These are phyloP conservation scores for Vickermania ingenoplastis DNA, from an alignment of 208 protist genomes.

Conservation along the genomic window DNA sequence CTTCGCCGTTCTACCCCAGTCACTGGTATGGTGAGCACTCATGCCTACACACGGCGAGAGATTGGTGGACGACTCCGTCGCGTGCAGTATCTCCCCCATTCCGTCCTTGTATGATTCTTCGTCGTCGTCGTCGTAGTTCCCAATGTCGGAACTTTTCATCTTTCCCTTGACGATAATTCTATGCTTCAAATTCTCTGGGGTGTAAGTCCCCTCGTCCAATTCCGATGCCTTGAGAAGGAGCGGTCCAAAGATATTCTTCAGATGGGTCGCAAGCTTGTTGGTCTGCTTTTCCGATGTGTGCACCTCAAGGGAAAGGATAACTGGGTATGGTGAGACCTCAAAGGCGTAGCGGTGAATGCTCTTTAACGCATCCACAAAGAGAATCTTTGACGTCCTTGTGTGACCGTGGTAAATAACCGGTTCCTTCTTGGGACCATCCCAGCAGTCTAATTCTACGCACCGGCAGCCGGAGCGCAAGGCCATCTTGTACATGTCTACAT, in stretches of 20 bases:
- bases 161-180: slow-evolving; percentile 63
- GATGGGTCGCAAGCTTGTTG: slow-evolving; percentile 58
- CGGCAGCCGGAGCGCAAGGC: slow-evolving; percentile 63
- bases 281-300: slow-evolving; percentile 55
- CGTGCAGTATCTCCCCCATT: slow-evolving; percentile 5
- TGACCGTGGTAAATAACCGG: slow-evolving; percentile 80
- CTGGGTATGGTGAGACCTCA: slow-evolving; percentile 40
- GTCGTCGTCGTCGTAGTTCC: slow-evolving; percentile 17
- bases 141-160: slow-evolving; percentile 21
- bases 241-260: slow-evolving; percentile 40
- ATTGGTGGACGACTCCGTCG: slow-evolving; percentile 13
- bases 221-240: slow-evolving; percentile 38
- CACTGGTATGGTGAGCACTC: slow-evolving; percentile 26
- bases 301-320: slow-evolving; percentile 79
- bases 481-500: slow-evolving; percentile 53
- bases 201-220: slow-evolving; percentile 26
- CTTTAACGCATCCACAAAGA: slow-evolving; percentile 43
- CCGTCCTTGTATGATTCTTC: neutral
- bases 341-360: slow-evolving; percentile 65
- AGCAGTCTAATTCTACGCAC: slow-evolving; percentile 83
- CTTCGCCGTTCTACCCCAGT: slow-evolving; percentile 39
- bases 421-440: slow-evolving; percentile 53
- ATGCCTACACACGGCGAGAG: slow-evolving; percentile 33
- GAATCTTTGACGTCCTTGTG: slow-evolving; percentile 66
- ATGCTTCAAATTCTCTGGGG: slow-evolving; percentile 36